These are phyloP conservation scores for Gnaphalium uliginosum DNA, from an alignment of 129 eudicot species.

Conservation along the genomic window DNA sequence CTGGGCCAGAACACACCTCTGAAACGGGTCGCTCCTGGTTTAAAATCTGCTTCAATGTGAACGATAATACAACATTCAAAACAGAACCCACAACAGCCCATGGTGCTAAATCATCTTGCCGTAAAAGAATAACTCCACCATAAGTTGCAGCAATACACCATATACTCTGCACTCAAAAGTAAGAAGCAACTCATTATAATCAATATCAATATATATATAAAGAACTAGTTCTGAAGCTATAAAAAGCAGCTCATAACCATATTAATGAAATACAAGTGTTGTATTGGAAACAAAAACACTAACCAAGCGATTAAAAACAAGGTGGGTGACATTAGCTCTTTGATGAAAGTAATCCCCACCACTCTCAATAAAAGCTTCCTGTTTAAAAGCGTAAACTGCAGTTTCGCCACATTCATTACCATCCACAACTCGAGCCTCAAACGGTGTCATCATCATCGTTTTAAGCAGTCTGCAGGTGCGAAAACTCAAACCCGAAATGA, in stretches of 20 bases:
- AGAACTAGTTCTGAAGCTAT: background rate
- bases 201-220: background rate
- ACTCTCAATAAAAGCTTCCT: slow-evolving; percentile 39
- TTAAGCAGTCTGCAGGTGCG: slow-evolving; percentile 2
- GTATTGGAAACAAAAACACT: slow-evolving; percentile 14
- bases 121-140: slow-evolving; percentile 46
- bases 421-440: slow-evolving; percentile 19
- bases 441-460: slow-evolving; percentile 10
- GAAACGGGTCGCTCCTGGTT: slow-evolving; percentile 81
- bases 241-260: background rate
- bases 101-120: slow-evolving; percentile 68
- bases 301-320: slow-evolving; percentile 60
- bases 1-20: slow-evolving; percentile 66
- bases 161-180: slow-evolving; percentile 63
- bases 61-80: slow-evolving; percentile 54
- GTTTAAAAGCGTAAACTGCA: slow-evolving; percentile 34
- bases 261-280: background rate
- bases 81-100: slow-evolving; percentile 74
- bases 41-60: slow-evolving; percentile 51
- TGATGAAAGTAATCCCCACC: slow-evolving; percentile 11
- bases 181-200: background rate
- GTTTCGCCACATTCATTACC: slow-evolving; percentile 12
- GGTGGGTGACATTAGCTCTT: slow-evolving; percentile 36
- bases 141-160: slow-evolving; percentile 50
- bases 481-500: background rate